Evolutionary conservation across 768 basidiomycete species (phyloP).

Genomic region (Panus rudis): DNA sequence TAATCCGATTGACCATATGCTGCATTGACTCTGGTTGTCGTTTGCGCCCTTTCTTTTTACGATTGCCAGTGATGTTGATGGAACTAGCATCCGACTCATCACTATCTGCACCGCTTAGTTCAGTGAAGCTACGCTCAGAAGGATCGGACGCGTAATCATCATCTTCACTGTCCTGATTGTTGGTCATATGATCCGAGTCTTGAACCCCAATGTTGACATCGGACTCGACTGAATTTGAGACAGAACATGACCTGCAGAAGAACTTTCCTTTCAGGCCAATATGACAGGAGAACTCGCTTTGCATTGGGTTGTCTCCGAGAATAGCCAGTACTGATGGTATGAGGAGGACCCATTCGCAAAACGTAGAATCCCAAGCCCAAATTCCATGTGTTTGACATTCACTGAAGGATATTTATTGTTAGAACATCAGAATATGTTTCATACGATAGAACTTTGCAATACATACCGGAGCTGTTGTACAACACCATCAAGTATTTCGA

Average conservation of each 20-base stretch:
- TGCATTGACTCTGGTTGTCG: background rate
- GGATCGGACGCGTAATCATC: too few species aligned
- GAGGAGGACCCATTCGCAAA: background rate
- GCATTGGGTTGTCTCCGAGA: slow-evolving; percentile 42
- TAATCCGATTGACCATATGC: background rate
- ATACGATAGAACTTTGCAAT: too few species aligned
- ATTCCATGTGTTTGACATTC: too few species aligned
- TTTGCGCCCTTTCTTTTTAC: background rate
- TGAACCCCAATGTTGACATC: too few species aligned
- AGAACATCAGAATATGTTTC: too few species aligned
- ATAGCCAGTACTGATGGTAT: background rate
- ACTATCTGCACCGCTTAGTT: too few species aligned
- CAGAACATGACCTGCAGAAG: slow-evolving; percentile 36
- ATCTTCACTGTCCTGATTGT: too few species aligned
- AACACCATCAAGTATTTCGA: too few species aligned
- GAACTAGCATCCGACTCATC: too few species aligned
- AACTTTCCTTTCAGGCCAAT: slow-evolving; percentile 30
- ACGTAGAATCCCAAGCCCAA: background rate
- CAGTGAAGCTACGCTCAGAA: too few species aligned
- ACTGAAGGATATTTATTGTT: too few species aligned
- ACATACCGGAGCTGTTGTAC: too few species aligned
- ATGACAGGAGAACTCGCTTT: slow-evolving; percentile 37
- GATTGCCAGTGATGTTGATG: background rate
- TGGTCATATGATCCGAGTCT: background rate
- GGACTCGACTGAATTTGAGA: background rate